phyloP scores from a whole-genome alignment of 176 grass and related monocot genomes.

The Pontederia paniculata region DNA sequence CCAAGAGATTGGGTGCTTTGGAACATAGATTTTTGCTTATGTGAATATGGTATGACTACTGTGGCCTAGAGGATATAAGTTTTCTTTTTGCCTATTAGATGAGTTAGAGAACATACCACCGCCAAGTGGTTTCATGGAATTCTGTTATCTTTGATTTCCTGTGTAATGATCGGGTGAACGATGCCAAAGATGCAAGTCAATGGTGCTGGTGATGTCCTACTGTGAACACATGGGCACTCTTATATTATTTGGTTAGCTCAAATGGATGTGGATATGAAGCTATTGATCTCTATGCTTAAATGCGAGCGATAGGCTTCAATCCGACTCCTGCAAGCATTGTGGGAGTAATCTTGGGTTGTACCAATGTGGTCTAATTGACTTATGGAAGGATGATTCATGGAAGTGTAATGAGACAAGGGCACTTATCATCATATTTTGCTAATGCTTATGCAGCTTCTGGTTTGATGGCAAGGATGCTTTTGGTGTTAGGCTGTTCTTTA shows the following conservation, averaged over 20 bases:
- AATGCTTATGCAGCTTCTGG: too few relatives aligned
- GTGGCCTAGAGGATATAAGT: conserved; percentile 10
- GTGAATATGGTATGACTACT: not conserved
- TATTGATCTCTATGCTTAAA: conserved; percentile 3
- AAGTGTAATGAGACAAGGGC: conserved; percentile 4
- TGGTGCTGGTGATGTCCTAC: not conserved
- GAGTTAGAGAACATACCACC: conserved; percentile 3
- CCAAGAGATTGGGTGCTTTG: conserved; percentile 13
- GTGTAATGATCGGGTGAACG: conserved; percentile 1
- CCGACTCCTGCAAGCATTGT: conserved; percentile 3
- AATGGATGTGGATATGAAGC: conserved; percentile 10
- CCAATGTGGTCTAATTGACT: not conserved
- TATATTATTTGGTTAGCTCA: conserved; percentile 7
- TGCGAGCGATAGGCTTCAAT: conserved; percentile 4
- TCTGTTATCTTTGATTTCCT: conserved; percentile 11
- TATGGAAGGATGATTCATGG: conserved; percentile 15
- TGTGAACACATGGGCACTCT: conserved; percentile 15
- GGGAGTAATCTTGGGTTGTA: conserved; percentile 8
- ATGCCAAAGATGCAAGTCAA: conserved; percentile 8
- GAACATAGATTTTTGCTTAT: conserved; percentile 16
- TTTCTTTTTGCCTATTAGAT: conserved; percentile 16
- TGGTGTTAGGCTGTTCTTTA: too few relatives aligned
- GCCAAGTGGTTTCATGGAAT: conserved; percentile 16
- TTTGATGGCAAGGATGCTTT: too few relatives aligned
- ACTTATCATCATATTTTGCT: not conserved